Base-by-base conservation (phyloP, 352 stramenopile species). In the Phytopythium delawarense region DNA sequence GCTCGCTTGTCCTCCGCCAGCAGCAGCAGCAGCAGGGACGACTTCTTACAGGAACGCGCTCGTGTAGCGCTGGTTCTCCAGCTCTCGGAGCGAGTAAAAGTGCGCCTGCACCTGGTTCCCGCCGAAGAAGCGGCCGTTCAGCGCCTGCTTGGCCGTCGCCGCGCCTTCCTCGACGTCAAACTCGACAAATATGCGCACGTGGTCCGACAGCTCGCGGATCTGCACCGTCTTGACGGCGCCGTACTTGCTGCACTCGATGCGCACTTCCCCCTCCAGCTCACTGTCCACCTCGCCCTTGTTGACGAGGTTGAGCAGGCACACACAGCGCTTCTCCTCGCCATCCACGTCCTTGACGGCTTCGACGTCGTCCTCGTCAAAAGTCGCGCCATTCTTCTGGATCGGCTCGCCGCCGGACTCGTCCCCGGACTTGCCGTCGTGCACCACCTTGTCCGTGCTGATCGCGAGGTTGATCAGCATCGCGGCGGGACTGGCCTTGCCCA, bases 181-280 rank as follows among this genome's bases (percentile, higher is more conserved):
- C 58, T 89, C 70, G 59, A 90, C 84, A 74, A 92, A 92, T 23
- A 92, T 74, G 54, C 84, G 84, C 64, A 91, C 84, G 66, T 92
- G 81, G 67, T 87, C 72, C 51, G 64, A 65, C 50, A 91, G 61
- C 48, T 92, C 84, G 39, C 78, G 70, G 54, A 92, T 81, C 46
- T 74, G 69, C 50, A 92, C 84, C 7, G 63, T 72, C 40, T 75
- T 72, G 56, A 92, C 74, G 30, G 34, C 51, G 62, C 84, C 84
- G 48, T 88, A 89, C 45, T 77, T 81, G 62, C 68, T 66, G 72
- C 84, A 92, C 62, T 92, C 84, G 34, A 72, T 67, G 52, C 71
- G 69, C 51, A 92, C 84, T 71, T 92, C 84, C 21, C 78, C 79
- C 46, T 83, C 66, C 2, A 92, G 62, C 51, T 92, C 79, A 11